phyloP scores from a whole-genome alignment of 1,139 yeast genomes.

The Kodamaea alishanica region DNA sequence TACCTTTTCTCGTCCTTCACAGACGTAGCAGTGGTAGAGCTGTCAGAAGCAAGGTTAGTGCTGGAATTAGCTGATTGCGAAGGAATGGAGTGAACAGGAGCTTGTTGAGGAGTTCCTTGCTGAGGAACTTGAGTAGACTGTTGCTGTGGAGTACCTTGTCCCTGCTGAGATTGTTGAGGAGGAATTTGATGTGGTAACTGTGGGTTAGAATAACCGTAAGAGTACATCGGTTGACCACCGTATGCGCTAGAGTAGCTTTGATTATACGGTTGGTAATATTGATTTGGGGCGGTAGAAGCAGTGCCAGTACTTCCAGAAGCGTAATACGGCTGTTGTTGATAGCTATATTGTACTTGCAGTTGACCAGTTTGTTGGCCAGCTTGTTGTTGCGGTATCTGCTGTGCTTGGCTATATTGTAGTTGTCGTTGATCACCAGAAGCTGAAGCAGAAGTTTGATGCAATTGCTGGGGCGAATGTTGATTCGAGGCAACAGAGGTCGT shows the following conservation, averaged over 20 bases:
- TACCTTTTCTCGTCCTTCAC: slow-evolving; percentile 3
- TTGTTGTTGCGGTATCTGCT: too few species aligned
- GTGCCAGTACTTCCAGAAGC: not conserved
- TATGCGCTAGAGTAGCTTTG: slow-evolving; percentile 19
- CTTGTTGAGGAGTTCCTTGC: slow-evolving; percentile 4
- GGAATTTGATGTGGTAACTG: slow-evolving; percentile 8
- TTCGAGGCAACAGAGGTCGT: not conserved
- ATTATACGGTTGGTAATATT: slow-evolving; percentile 19
- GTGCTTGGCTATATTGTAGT: slow-evolving; percentile 5
- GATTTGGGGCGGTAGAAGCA: slow-evolving; percentile 12
- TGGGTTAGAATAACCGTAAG: slow-evolving; percentile 14
- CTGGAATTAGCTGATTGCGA: slow-evolving; percentile 5
- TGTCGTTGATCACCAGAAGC: slow-evolving; percentile 14
- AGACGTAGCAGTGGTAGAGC: slow-evolving; percentile 2
- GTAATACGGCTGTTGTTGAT: slow-evolving; percentile 7
- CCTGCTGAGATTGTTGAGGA: slow-evolving; percentile 9
- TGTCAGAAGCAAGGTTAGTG: slow-evolving; percentile 7
- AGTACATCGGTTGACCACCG: slow-evolving; percentile 21
- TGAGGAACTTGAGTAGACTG: slow-evolving; percentile 6
- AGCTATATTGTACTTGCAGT: slow-evolving; percentile 3
- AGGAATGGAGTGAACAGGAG: slow-evolving; percentile 5
- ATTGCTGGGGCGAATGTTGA: slow-evolving; percentile 10
- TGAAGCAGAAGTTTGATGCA: slow-evolving; percentile 9
- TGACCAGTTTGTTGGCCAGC: too few species aligned
- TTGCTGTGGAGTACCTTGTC: slow-evolving; percentile 6